These are phyloP conservation scores for Pythium catenulatum DNA, from an alignment of 352 stramenopile species.

Conservation along the genomic window DNA sequence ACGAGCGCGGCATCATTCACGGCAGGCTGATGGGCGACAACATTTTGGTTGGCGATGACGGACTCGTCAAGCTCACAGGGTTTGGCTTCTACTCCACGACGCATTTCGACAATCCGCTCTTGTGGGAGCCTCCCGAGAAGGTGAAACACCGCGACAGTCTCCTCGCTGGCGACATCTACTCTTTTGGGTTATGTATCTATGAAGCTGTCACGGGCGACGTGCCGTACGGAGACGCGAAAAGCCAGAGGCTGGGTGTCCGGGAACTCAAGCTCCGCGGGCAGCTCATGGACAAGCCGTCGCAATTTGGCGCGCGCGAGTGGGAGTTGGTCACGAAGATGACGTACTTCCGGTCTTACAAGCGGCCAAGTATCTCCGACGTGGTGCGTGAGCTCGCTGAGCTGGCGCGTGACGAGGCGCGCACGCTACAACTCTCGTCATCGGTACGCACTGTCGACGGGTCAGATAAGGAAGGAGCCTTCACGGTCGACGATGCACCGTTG, in stretches of 20 bases:
- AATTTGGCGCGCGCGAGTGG: background rate
- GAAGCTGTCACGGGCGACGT: constrained; percentile 39
- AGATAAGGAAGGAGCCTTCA: background rate
- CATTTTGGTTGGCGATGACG: constrained; percentile 52
- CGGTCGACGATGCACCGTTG: background rate
- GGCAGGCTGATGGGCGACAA: background rate
- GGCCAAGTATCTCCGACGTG: constrained; percentile 11
- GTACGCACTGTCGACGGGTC: background rate
- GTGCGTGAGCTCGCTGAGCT: constrained; percentile 14
- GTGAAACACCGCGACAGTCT: too few species aligned
- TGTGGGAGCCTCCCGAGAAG: too few species aligned
- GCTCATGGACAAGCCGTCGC: background rate
- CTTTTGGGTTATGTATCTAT: too few species aligned
- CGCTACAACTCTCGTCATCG: too few species aligned
- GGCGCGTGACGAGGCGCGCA: background rate
- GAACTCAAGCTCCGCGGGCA: background rate
- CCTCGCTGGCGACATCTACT: too few species aligned
- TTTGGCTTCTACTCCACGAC: constrained; percentile 18
- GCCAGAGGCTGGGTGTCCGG: background rate
- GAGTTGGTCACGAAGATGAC: constrained; percentile 11
- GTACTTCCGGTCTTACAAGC: background rate
- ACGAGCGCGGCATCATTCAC: constrained; percentile 67
- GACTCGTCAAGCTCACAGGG: background rate
- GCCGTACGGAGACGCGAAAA: constrained; percentile 5
- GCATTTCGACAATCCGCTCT: too few species aligned